A percentile compares a stretch with the other conserved stretches of the same genome.
phyloP scores from a whole-genome alignment of 148 eudicot genomes.

The Cornus suecica region DNA sequence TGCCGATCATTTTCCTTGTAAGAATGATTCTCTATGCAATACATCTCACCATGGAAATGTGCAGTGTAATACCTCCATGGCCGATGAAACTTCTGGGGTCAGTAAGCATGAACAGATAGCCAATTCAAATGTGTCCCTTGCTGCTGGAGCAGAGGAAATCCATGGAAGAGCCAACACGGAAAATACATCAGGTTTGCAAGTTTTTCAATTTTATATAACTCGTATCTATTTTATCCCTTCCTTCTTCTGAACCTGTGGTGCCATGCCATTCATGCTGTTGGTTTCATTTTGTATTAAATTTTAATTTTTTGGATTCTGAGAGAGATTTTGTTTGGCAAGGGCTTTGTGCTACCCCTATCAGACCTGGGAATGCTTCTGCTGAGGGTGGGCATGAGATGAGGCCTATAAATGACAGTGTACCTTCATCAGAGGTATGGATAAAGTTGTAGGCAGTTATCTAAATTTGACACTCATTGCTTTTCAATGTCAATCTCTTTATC shows the following conservation, averaged over 20 bases:
- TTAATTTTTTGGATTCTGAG: conserved; percentile 11
- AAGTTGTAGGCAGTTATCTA: background rate
- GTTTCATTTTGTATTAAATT: conserved; percentile 4
- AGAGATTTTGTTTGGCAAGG: conserved; percentile 23
- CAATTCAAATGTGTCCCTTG: conserved; percentile 18
- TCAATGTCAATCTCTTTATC: too few relatives aligned
- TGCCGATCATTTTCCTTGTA: conserved; percentile 18
- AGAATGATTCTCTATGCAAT: conserved; percentile 19
- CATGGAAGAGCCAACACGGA: conserved; percentile 33
- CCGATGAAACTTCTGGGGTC: conserved; percentile 24
- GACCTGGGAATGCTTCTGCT: conserved; percentile 32
- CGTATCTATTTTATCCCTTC: background rate
- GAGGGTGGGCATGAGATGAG: conserved; percentile 31
- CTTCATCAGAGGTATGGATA: conserved; percentile 42
- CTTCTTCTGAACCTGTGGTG: background rate
- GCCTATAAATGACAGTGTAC: conserved; percentile 34
- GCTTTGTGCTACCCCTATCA: conserved; percentile 29
- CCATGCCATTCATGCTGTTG: background rate
- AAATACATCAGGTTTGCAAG: conserved; percentile 43
- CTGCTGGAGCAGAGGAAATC: conserved; percentile 38
- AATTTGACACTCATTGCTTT: too few relatives aligned
- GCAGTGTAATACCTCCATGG: conserved; percentile 21
- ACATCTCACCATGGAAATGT: conserved; percentile 33
- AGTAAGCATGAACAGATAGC: conserved; percentile 30
- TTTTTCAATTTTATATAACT: conserved; percentile 8